Base-by-base conservation (phyloP, 1,284 basidiomycete genomes). In the Tilletia setariae region DNA sequence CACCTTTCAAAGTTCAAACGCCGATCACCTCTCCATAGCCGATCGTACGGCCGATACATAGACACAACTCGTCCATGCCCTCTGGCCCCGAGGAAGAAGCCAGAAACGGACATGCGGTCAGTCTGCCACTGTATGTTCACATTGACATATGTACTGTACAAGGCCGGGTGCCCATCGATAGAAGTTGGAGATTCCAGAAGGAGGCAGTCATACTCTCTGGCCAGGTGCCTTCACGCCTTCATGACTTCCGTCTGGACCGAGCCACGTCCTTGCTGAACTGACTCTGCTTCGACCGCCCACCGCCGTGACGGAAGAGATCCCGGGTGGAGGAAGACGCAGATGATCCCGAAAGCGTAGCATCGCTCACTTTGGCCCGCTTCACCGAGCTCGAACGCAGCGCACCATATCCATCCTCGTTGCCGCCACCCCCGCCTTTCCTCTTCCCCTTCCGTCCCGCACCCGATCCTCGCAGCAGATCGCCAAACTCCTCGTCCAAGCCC, bases 401-500 rank as follows among this genome's bases (percentile, higher is more conserved):
- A 9, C 35, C 28, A 35, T 61, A 61, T 7, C 13, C 56, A 61
- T 61, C 56, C 13, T 40, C 6, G 35, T 40, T n/a, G n/a, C n/a
- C n/a, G n/a, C 53, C 56, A 61, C 28, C 28, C 13, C 25, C 53
- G 11, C 4, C 56, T 19, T 30, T 30, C 2, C 19, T 16, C 30
- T 40, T 61, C 8, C 56, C 32, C 56, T 40, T 61, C 28, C 28
- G n/a, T 30, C 16, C 32, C 2, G 25, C 56, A 16, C 56, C 56
- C 11, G 25, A 25, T 47, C 72, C 72, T 40, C 79, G 59, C 42
- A 82, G 70, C 47, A 82, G 67, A 67, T 80, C 80, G 30, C 80
- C 80, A 68, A 82, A 81, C 68, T 82, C 80, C 66, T 82, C 79
- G 64, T 80, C 79, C 65, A 80, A 71, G 32, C 80, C 79, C 63